Base-by-base conservation (phyloP, 2,329 filamentous ascomycete species). In the Chaetomiaceae sp. region DNA sequence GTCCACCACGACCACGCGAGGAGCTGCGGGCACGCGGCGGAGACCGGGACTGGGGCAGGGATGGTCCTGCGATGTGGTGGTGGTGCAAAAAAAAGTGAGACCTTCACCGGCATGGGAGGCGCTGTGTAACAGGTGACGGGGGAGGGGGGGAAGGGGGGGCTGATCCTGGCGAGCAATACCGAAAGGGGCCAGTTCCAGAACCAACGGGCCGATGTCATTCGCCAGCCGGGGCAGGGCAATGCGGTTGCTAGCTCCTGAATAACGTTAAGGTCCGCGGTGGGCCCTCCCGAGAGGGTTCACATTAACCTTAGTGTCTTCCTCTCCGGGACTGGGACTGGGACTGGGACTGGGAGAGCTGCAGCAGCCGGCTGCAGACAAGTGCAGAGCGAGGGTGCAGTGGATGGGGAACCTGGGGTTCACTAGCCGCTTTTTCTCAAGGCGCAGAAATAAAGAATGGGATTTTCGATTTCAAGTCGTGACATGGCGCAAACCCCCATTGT, bases 1-100 rank as follows among this genome's bases (percentile, higher is more conserved):
- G 27, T 33, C 30, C 35, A 44, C 46, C 44, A 50, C 43, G 47
- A 44, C 46, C 44, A 50, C 43, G 47, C 33, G 35, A 38, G 35
- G 3, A 30, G 17, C 42, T 48, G 51, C 42, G 27, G 48, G 42
- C 30, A 44, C 27, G 45, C 49, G 53, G 55, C 46, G 44, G 44
- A 53, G 54, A 49, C 54, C 37, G 46, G 20, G 35, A 27, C 43
- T 37, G 38, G 52, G 55, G 43, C 47, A 44, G 49, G n/a, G n/a
- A n/a, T n/a, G n/a, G n/a, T n/a, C n/a, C n/a, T n/a, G n/a, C n/a
- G n/a, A n/a, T n/a, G n/a, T n/a, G n/a, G n/a, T n/a, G n/a, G n/a
- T 27, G 38, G 33, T 44, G 33, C 31, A 25, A 20, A n/a, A n/a
- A n/a, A n/a, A n/a, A 10, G 10, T 16, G 37, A 27, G 30, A 16